Conservation (phyloP, 2,329 filamentous ascomycete species). For the Grosmannia clavigera region DNA sequence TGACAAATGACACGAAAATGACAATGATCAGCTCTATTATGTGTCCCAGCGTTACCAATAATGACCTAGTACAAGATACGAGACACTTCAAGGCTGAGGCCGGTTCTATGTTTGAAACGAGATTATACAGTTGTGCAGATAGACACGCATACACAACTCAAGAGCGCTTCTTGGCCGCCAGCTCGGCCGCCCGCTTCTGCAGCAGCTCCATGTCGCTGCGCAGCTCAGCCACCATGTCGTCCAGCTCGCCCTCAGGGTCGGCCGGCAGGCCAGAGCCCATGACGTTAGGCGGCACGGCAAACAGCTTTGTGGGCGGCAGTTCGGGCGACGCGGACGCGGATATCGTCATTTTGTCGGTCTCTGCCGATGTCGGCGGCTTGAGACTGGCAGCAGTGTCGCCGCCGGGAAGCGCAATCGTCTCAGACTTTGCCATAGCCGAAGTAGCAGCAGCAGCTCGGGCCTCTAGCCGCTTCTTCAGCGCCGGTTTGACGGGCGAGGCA, state of each 20-base stretch:
- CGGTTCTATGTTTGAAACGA: not conserved
- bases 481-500: slow-evolving; percentile 58
- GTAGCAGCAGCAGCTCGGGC: slow-evolving; percentile 34
- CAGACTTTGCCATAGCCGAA: not conserved
- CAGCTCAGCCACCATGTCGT: slow-evolving; percentile 67
- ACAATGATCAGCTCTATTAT: not conserved
- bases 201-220: slow-evolving; percentile 56
- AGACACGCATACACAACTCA: not conserved
- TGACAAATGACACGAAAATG: not conserved
- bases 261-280: slow-evolving; percentile 51
- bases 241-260: slow-evolving; percentile 63
- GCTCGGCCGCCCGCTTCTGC: slow-evolving; percentile 15
- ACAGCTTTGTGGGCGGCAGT: slow-evolving; percentile 7
- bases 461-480: slow-evolving; percentile 46
- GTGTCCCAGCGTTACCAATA: not conserved
- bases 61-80: not conserved
- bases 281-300: slow-evolving; percentile 3
- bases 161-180: not conserved
- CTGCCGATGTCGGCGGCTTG: not conserved
- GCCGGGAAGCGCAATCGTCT: not conserved
- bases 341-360: not conserved
- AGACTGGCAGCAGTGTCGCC: not conserved
- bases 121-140: not conserved
- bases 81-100: not conserved
- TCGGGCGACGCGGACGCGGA: not conserved